Evolutionary conservation across 2,329 filamentous ascomycete genomes (phyloP).

Genomic region (Ophiostoma novo-ulmi): DNA sequence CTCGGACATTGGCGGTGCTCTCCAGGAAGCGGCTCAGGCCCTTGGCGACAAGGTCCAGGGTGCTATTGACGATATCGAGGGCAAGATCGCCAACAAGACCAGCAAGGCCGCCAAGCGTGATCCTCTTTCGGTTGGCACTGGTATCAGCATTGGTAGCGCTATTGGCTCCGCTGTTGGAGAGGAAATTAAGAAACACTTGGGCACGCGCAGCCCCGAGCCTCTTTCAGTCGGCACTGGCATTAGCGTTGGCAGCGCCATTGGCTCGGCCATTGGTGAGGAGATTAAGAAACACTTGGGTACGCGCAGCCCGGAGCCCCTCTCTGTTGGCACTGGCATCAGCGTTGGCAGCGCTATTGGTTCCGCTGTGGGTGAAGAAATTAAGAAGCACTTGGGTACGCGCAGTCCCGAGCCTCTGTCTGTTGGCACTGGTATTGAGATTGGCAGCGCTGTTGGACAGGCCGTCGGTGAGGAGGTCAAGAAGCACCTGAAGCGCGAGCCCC

Average conservation of each 20-base stretch:
- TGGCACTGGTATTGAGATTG: neutral
- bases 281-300: neutral
- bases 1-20: neutral
- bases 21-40: neutral
- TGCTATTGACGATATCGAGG: neutral
- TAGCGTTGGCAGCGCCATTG: neutral
- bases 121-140: neutral
- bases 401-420: neutral
- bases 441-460: neutral
- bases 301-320: neutral
- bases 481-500: slow-evolving; percentile 3
- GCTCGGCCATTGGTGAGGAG: neutral
- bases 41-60: neutral
- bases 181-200: neutral
- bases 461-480: neutral
- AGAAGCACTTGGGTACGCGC: neutral
- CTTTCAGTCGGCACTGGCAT: neutral
- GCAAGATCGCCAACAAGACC: slow-evolving; percentile 6
- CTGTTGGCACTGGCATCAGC: neutral
- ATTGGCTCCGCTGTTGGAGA: neutral
- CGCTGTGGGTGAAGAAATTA: neutral
- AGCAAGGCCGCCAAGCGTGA: neutral
- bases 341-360: neutral
- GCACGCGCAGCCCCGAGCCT: neutral
- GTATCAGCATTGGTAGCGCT: neutral